A percentile compares a stretch with the other conserved stretches of the same genome.
These are phyloP conservation scores for Leishmania arabica DNA, from an alignment of 208 protist genomes.

Conservation along the genomic window DNA sequence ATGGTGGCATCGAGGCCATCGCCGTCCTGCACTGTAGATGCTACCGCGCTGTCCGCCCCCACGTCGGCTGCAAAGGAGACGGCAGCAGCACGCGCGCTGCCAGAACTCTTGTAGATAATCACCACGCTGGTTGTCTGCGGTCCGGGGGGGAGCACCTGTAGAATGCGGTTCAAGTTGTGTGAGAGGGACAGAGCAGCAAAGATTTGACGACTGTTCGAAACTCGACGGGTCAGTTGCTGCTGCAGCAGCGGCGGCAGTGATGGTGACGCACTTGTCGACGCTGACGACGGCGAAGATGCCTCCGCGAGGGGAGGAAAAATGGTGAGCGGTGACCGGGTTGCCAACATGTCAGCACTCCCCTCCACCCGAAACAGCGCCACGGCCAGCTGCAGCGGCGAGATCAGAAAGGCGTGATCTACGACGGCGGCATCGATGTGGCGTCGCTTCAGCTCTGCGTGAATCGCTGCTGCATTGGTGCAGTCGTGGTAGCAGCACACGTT, in stretches of 20 bases:
- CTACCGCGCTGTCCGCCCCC: not conserved
- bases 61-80: not conserved
- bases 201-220: conserved; percentile 37
- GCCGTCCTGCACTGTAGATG: conserved; percentile 1
- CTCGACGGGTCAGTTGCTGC: not conserved
- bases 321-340: not conserved
- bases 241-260: not conserved
- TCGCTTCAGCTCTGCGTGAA: conserved; percentile 52
- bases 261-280: not conserved
- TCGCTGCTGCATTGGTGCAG: conserved; percentile 38
- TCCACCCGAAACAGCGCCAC: conserved; percentile 61
- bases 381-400: conserved; percentile 73
- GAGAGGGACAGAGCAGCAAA: conserved; percentile 66
- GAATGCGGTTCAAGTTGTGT: conserved; percentile 62
- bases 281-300: not conserved
- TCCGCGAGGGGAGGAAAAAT: not conserved
- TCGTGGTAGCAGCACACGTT: conserved; percentile 53
- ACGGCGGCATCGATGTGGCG: conserved; percentile 60
- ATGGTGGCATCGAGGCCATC: conserved; percentile 5
- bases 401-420: conserved; percentile 62
- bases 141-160: conserved; percentile 52
- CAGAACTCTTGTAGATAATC: conserved; percentile 30
- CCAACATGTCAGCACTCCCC: conserved; percentile 3
- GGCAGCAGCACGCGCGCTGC: not conserved
- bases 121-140: conserved; percentile 52